phyloP scores from a whole-genome alignment of 1,284 basidiomycete species.

The Neonothopanus nambi region DNA sequence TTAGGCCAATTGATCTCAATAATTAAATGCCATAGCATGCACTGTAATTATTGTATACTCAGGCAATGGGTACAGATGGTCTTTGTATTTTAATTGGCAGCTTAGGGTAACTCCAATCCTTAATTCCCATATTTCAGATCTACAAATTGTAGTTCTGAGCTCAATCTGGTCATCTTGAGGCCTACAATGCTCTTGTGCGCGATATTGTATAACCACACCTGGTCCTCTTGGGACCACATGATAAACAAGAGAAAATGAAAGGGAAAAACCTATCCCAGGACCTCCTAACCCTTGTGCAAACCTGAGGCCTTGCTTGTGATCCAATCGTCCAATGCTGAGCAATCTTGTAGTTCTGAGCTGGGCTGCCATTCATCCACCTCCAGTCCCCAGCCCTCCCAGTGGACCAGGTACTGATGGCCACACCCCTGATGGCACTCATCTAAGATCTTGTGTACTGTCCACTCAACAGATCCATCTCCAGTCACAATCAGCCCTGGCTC shows the following conservation, averaged over 20 bases:
- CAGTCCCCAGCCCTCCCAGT: conserved; percentile 7
- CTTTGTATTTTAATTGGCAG: too few relatives aligned
- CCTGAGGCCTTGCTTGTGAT: too few relatives aligned
- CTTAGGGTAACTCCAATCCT: too few relatives aligned
- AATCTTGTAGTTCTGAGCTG: conserved; percentile 15
- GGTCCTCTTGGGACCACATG: background rate
- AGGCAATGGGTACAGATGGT: too few relatives aligned
- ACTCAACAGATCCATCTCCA: conserved; percentile 5
- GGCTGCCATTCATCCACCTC: conserved; percentile 10
- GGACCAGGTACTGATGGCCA: conserved; percentile 9
- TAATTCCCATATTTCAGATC: too few relatives aligned
- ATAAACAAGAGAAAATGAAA: background rate
- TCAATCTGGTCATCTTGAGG: too few relatives aligned
- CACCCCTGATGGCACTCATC: background rate
- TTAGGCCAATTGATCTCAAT: too few relatives aligned
- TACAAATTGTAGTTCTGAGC: too few relatives aligned
- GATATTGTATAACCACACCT: background rate
- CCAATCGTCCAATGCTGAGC: conserved; percentile 22
- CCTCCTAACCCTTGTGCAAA: too few relatives aligned
- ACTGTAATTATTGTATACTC: too few relatives aligned
- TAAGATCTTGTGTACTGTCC: conserved; percentile 1
- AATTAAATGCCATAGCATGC: too few relatives aligned
- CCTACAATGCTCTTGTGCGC: too few relatives aligned
- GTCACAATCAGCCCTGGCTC: conserved; percentile 15
- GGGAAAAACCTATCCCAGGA: background rate